A percentile compares a stretch with the other conserved stretches of the same genome.
Evolutionary conservation across 2,329 filamentous ascomycete species (phyloP).

Genomic region (Trichoderma simmonsii): DNA sequence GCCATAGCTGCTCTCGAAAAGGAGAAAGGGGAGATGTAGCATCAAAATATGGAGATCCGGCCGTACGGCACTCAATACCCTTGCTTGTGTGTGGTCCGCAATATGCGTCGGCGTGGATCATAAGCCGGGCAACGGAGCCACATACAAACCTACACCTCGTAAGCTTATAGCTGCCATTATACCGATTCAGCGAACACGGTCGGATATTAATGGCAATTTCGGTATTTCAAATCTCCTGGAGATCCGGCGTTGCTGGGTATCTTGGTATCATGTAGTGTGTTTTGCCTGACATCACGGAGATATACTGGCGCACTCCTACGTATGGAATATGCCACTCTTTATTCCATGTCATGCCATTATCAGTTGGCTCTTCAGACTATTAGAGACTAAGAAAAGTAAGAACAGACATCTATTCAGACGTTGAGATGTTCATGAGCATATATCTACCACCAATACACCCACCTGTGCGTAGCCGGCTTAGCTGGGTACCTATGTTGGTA

Average conservation of each 20-base stretch:
- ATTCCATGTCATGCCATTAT: not conserved
- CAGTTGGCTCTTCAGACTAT: not conserved
- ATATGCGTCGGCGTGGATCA: not conserved
- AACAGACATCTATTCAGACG: not conserved
- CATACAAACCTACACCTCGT: not conserved
- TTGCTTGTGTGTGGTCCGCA: not conserved
- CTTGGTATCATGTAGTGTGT: not conserved
- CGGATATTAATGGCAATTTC: not conserved
- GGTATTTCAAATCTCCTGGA: not conserved
- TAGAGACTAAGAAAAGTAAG: not conserved
- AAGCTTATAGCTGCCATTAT: not conserved
- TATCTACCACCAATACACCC: not conserved
- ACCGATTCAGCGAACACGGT: not conserved
- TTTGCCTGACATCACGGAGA: not conserved
- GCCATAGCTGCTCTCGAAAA: not conserved
- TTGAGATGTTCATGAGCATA: not conserved
- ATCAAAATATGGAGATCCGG: not conserved
- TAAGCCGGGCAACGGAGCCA: not conserved
- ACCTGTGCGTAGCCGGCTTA: not conserved
- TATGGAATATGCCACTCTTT: not conserved
- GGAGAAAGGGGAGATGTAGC: not conserved
- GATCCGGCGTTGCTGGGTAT: not conserved
- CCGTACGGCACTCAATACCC: not conserved
- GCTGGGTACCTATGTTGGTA: not conserved
- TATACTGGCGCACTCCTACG: not conserved